phyloP scores from a whole-genome alignment of 495 filamentous ascomycete genomes.

The Neohortaea acidophila region DNA sequence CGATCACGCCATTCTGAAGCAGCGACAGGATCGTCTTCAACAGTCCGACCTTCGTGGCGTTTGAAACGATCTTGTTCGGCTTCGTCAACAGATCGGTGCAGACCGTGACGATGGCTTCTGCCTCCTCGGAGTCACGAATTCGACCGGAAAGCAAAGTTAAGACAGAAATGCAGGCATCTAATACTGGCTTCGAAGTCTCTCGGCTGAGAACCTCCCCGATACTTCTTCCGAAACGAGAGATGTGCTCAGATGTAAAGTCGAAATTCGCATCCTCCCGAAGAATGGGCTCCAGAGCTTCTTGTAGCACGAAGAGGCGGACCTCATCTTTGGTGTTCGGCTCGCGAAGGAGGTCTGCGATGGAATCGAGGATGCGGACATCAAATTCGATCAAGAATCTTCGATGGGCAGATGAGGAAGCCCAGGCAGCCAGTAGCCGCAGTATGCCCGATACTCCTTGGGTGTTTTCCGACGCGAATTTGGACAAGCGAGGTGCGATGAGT shows the following conservation, averaged over 20 bases:
- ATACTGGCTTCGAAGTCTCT: slow-evolving; percentile 47
- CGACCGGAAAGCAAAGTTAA: slow-evolving; percentile 60
- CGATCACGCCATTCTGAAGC: slow-evolving; percentile 2
- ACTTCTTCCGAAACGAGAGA: slow-evolving; percentile 25
- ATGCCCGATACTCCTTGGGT: slow-evolving; percentile 75
- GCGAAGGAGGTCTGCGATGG: slow-evolving; percentile 54
- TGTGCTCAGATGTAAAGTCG: not conserved
- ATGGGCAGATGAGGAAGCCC: slow-evolving; percentile 51
- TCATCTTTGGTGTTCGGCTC: slow-evolving; percentile 70
- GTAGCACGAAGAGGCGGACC: slow-evolving; percentile 68
- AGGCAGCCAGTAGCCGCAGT: slow-evolving; percentile 64
- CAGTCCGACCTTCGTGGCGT: slow-evolving; percentile 67
- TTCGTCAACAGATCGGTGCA: slow-evolving; percentile 51
- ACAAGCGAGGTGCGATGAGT: slow-evolving; percentile 57
- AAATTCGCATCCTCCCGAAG: slow-evolving; percentile 20
- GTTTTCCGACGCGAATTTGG: slow-evolving; percentile 70
- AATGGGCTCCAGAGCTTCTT: slow-evolving; percentile 52
- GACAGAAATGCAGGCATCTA: slow-evolving; percentile 62
- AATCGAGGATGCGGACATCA: slow-evolving; percentile 47
- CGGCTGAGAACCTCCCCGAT: slow-evolving; percentile 42
- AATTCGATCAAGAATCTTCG: slow-evolving; percentile 51
- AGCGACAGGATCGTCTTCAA: slow-evolving; percentile 43
- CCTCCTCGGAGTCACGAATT: slow-evolving; percentile 50
- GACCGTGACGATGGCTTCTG: slow-evolving; percentile 62
- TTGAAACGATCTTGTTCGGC: slow-evolving; percentile 62